Conservation (phyloP, 2,329 filamentous ascomycete species). For the Paracoccidioides brasiliensis region DNA sequence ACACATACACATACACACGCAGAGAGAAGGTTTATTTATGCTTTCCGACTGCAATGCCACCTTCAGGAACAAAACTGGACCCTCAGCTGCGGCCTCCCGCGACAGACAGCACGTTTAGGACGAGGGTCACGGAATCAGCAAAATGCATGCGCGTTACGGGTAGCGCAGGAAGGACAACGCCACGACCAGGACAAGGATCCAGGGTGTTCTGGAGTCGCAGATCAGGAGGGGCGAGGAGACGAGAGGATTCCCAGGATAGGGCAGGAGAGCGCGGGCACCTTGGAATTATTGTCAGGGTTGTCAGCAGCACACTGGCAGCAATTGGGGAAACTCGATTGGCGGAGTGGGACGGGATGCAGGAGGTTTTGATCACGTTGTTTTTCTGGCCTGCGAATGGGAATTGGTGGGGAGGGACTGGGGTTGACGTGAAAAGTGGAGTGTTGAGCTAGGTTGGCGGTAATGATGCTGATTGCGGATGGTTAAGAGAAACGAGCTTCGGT, state of each 20-base stretch:
- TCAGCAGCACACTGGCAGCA: background rate
- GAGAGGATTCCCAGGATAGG: background rate
- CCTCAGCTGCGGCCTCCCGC: background rate
- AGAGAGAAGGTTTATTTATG: background rate
- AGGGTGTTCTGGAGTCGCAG: background rate
- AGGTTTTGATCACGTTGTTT: constrained; percentile 2
- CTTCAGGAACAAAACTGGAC: background rate
- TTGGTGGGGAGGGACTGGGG: background rate
- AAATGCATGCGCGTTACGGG: background rate
- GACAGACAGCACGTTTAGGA: background rate
- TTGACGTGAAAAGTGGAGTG: constrained; percentile 4
- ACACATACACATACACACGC: no score
- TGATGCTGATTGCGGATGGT: background rate
- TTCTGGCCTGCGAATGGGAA: background rate
- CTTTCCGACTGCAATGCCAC: background rate
- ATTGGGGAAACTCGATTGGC: background rate
- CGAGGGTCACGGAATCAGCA: background rate
- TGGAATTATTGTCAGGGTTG: background rate
- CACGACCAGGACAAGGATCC: constrained; percentile 1
- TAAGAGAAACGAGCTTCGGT: background rate
- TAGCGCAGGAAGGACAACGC: background rate
- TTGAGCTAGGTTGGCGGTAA: background rate
- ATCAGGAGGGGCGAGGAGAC: background rate
- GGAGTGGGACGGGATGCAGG: constrained; percentile 1
- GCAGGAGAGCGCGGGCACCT: background rate